These are phyloP conservation scores for Nicotiana noctiflora DNA, from an alignment of 257 asterid species.

Conservation along the genomic window DNA sequence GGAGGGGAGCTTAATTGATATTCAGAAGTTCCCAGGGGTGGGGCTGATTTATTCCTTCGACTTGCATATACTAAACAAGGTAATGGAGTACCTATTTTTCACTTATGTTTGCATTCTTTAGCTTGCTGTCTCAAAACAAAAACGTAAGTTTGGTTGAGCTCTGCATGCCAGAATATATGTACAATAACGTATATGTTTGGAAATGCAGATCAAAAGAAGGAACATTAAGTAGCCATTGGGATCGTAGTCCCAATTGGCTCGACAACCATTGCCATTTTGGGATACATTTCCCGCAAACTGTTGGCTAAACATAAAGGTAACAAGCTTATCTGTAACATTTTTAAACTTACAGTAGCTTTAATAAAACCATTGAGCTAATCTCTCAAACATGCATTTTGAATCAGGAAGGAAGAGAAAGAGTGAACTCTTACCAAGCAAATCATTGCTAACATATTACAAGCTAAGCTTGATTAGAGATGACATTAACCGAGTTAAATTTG, in stretches of 20 bases:
- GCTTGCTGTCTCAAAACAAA: not conserved
- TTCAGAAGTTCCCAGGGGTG: slow-evolving; percentile 33
- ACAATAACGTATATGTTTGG: not conserved
- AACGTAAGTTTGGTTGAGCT: not conserved
- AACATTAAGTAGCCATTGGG: slow-evolving; percentile 24
- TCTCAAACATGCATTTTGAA: not conserved
- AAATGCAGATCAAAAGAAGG: slow-evolving; percentile 26
- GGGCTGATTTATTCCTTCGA: slow-evolving; percentile 43
- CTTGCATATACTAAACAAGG: slow-evolving; percentile 41
- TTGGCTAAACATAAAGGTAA: slow-evolving; percentile 35
- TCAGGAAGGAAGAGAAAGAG: slow-evolving; percentile 1
- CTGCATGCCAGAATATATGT: not conserved
- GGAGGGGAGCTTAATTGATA: slow-evolving; percentile 32
- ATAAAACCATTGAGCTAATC: not conserved
- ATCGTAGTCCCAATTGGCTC: slow-evolving; percentile 31
- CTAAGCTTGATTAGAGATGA: not conserved
- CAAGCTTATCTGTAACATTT: not conserved
- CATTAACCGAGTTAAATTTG: slow-evolving; percentile 6
- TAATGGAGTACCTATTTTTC: slow-evolving; percentile 1
- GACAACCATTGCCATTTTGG: slow-evolving; percentile 9
- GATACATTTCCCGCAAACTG: slow-evolving; percentile 33
- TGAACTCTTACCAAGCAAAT: not conserved
- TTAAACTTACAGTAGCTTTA: no score
- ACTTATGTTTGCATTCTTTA: not conserved
- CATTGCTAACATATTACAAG: not conserved